Base-by-base conservation (phyloP, 495 filamentous ascomycete genomes). In the Penicillium antarcticum region DNA sequence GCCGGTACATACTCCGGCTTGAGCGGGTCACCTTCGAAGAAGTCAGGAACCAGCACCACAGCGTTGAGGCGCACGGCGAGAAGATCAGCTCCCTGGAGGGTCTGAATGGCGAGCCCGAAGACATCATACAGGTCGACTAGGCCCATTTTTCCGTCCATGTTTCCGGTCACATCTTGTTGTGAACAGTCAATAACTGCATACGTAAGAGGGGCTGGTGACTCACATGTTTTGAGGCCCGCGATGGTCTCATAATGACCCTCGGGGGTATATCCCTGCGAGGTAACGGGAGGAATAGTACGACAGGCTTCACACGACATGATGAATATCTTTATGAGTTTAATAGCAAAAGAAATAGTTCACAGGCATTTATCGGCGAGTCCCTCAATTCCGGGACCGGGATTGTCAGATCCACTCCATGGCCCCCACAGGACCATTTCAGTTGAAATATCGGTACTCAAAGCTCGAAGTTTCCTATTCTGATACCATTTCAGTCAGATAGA, bases 211-310 rank as follows among this genome's bases (percentile, higher is more conserved):
- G 26, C 32, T 24, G 8, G 8, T 2, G 26, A 65, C 73, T 55
- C 58, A 87, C 85, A 92, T 17, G 87, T 88, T 50, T 86, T 87
- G 33, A 87, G 62, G 17, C 82, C 86, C 13, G 75, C 83, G 50
- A 88, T 66, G 16, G 75, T 79, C 32, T 79, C 75, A 54, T 84
- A 91, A 31, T 70, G 66, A 51, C 89, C 89, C 62, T 88, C 85
- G n/a, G 75, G 62, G 8, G 61, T 66, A 65, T 91, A 91, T 11
- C 75, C 82, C 50, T 80, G 54, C 8, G 72, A 55, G 33, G 85
- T 69, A 29, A 89, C 79, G 1, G 88, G 85, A 0, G 88, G 86
- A 35, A 89, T 82, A 53, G 82, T 87, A 65, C 85, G 88, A 70
- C 85, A 88, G 48, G 87, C 87, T 69, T 83, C 79, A 54, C 63